A percentile compares a stretch with the other conserved stretches of the same genome.
Evolutionary conservation across 116 monocot species (phyloP).

Genomic region (Posidonia oceanica): DNA sequence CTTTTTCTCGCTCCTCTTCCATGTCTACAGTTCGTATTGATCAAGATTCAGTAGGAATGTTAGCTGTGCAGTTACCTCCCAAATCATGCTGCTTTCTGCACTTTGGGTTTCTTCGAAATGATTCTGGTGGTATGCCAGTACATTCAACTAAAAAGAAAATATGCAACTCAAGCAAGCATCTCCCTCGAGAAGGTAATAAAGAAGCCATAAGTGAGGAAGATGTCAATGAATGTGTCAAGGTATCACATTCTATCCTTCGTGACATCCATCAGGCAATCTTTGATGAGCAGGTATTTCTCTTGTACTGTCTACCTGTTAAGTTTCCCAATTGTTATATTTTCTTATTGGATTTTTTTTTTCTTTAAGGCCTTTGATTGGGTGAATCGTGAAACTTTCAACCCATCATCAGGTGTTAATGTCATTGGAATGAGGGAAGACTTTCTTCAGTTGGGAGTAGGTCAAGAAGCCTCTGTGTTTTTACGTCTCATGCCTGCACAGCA

Average conservation of each 20-base stretch:
- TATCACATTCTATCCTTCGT: slow-evolving; percentile 64
- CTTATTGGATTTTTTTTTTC: background rate
- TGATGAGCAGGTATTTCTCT: slow-evolving; percentile 60
- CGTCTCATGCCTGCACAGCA: slow-evolving; percentile 27
- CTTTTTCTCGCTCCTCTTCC: slow-evolving; percentile 29
- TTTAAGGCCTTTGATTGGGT: slow-evolving; percentile 85
- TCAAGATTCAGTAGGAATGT: slow-evolving; percentile 49
- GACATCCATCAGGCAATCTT: slow-evolving; percentile 79
- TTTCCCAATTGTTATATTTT: background rate
- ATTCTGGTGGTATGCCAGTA: slow-evolving; percentile 10
- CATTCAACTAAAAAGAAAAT: slow-evolving; percentile 26
- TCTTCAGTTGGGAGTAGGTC: slow-evolving; percentile 66
- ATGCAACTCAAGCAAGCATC: slow-evolving; percentile 2
- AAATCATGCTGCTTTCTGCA: slow-evolving; percentile 49
- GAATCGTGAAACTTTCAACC: slow-evolving; percentile 47
- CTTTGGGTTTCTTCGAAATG: slow-evolving; percentile 39
- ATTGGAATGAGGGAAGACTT: slow-evolving; percentile 70
- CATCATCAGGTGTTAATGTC: slow-evolving; percentile 57
- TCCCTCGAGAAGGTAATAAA: slow-evolving; percentile 17
- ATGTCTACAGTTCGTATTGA: slow-evolving; percentile 58
- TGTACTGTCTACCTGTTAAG: background rate
- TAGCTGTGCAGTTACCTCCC: slow-evolving; percentile 58
- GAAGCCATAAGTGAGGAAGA: slow-evolving; percentile 37
- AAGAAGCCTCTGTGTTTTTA: slow-evolving; percentile 60
- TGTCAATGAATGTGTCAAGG: slow-evolving; percentile 46